These are phyloP conservation scores for Letharia lupina DNA, from an alignment of 495 filamentous ascomycete species.

Conservation along the genomic window DNA sequence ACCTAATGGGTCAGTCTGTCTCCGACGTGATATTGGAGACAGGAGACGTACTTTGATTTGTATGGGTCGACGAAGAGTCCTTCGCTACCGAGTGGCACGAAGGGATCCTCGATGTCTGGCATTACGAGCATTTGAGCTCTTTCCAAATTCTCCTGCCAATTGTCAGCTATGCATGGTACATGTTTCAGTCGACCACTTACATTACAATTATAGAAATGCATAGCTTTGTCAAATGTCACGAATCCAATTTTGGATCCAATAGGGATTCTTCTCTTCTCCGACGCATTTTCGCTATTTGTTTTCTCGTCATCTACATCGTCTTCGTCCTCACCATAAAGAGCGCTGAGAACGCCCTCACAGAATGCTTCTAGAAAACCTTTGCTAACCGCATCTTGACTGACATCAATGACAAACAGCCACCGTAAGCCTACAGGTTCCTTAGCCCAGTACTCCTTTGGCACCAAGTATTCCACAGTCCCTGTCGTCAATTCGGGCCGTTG, in stretches of 20 bases:
- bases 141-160: conserved; percentile 57
- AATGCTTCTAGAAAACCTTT: conserved; percentile 85
- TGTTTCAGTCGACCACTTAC: conserved; percentile 37
- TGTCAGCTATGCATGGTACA: conserved; percentile 1
- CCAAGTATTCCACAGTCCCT: conserved; percentile 91
- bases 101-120: conserved; percentile 95
- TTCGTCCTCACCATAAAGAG: conserved; percentile 65
- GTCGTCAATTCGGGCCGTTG: conserved; percentile 82
- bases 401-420: conserved; percentile 89
- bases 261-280: conserved; percentile 51
- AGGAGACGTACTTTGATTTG: conserved; percentile 60
- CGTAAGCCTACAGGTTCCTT: conserved; percentile 83
- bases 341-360: conserved; percentile 76
- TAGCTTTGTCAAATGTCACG: conserved; percentile 88
- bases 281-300: conserved; percentile 45
- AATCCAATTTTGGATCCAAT: conserved; percentile 83
- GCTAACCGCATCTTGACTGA: conserved; percentile 79
- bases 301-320: conserved; percentile 45
- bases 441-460: conserved; percentile 98
- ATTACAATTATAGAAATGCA: conserved; percentile 95
- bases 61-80: conserved; percentile 94
- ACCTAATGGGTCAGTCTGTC: conserved; percentile 33
- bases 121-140: conserved; percentile 98
- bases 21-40: conserved; percentile 1
- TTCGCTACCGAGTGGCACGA: conserved; percentile 75